phyloP scores from a whole-genome alignment of 805 yeast genomes.

The Candida xiaguanensis region DNA sequence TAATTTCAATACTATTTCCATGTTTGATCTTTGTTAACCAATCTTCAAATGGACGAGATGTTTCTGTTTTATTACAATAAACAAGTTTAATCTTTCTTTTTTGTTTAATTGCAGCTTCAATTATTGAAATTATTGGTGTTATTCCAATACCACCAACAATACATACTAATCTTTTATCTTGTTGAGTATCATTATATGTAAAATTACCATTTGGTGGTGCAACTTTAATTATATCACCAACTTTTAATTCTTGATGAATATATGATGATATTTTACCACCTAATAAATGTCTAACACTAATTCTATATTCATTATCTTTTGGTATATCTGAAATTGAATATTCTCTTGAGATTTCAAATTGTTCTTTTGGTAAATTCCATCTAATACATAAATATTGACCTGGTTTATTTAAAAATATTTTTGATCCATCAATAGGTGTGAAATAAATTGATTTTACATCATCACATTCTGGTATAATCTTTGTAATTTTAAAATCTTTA shows the following conservation, averaged over 20 bases:
- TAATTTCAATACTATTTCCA: constrained; percentile 15
- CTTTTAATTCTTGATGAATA: constrained; percentile 44
- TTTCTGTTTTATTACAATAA: constrained; percentile 26
- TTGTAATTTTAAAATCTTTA: constrained; percentile 46
- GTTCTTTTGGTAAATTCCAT: constrained; percentile 30
- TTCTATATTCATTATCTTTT: constrained; percentile 41
- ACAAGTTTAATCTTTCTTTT: constrained; percentile 29
- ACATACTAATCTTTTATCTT: constrained; percentile 31
- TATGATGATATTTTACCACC: constrained; percentile 50
- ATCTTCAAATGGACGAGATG: constrained; percentile 20
- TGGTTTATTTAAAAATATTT: constrained; percentile 25
- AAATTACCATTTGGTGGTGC: constrained; percentile 62
- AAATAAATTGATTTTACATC: constrained; percentile 52
- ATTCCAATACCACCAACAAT: constrained; percentile 66
- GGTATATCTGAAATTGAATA: constrained; percentile 51
- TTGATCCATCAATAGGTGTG: constrained; percentile 38
- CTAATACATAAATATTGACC: constrained; percentile 46
- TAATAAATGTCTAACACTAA: constrained; percentile 50
- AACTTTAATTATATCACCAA: constrained; percentile 46
- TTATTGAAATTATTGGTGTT: constrained; percentile 58
- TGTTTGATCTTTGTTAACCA: constrained; percentile 17
- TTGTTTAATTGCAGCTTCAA: constrained; percentile 34
- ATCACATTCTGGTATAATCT: constrained; percentile 40
- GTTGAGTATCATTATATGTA: constrained; percentile 23
- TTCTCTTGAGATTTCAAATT: constrained; percentile 49